Evolutionary conservation across 208 protist species (phyloP), one percentile per base, ranked within the genome.

Genomic region (Zelonia costaricensis): DNA sequence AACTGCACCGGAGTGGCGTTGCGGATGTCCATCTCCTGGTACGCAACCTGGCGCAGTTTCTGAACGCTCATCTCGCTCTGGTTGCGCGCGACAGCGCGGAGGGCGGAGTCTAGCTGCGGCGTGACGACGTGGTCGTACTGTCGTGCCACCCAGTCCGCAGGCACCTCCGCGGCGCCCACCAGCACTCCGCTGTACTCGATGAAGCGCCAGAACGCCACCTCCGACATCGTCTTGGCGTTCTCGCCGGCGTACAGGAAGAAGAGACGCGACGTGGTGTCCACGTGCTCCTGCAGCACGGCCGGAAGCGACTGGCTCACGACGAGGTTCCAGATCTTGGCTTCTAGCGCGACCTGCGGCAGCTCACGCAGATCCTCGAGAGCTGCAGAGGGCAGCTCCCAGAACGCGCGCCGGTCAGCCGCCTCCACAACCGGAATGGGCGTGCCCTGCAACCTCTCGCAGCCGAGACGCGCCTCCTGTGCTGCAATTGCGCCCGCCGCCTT

Each of bases 201-300:
- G 49, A 94, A 92, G 22, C 84, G 67, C 89, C 89, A 95, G 72
- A 93, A 92, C 49, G 73, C 67, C 28, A 84, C 78, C 59, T 95
- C 89, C 28, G 74, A 67, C 75, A 95, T 74, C 20, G 65, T 55
- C 38, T 64, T 68, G 3, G 81, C 69, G 58, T 82, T 78, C 18
- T 76, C 74, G 16, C 85, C 83, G 23, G 85, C 88, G 49, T 82
- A 92, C 47, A 67, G 52, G 64, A 83, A 85, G 62, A 93, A 95
- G 53, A 91, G 46, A 4, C 81, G 71, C 3, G 77, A 74, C 27
- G 81, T 73, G 7, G 67, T 65, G 36, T 60, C 49, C 20, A 79
- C 72, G 49, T 81, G 42, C 27, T 82, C 69, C 62, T 69, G 65
- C 60, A 94, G 72, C 36, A 84, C 18, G 16, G 22, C 57, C 23